These are phyloP conservation scores for Zymoseptoria tritici DNA, from an alignment of 2,329 filamentous ascomycete genomes.

Conservation along the genomic window DNA sequence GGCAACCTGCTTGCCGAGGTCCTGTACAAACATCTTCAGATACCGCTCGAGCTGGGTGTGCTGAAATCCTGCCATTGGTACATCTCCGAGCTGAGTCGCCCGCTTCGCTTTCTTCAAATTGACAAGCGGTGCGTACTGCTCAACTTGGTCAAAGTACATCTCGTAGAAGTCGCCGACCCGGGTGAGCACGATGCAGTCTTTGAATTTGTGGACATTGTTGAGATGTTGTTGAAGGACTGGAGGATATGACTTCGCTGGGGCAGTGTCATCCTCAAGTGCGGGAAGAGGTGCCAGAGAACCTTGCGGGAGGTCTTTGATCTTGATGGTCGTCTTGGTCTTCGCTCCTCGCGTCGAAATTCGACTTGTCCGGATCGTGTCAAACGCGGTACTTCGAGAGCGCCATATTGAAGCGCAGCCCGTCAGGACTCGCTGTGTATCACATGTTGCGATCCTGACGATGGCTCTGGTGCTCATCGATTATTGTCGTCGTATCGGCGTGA, in stretches of 20 bases:
- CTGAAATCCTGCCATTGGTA: slow-evolving; percentile 94
- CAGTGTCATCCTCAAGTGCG: slow-evolving; percentile 36
- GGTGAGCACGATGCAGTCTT: slow-evolving; percentile 83
- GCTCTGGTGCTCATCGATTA: background rate
- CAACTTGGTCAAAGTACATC: slow-evolving; percentile 92
- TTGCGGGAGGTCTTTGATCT: slow-evolving; percentile 47
- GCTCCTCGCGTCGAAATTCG: slow-evolving; percentile 19
- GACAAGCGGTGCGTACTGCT: slow-evolving; percentile 76
- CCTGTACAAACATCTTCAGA: slow-evolving; percentile 86
- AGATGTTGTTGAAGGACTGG: slow-evolving; percentile 82
- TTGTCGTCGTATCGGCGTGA: no score
- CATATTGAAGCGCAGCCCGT: background rate
- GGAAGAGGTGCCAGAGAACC: slow-evolving; percentile 43
- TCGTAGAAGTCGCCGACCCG: slow-evolving; percentile 96
- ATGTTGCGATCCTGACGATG: background rate
- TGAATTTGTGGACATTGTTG: slow-evolving; percentile 84
- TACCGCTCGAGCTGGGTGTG: slow-evolving; percentile 88
- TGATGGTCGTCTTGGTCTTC: slow-evolving; percentile 34
- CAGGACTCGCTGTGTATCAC: background rate
- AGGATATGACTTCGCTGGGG: slow-evolving; percentile 57
- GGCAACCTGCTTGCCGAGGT: slow-evolving; percentile 82
- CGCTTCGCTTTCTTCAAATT: slow-evolving; percentile 80
- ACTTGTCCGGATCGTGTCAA: background rate
- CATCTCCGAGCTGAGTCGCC: slow-evolving; percentile 67
- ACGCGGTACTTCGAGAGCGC: background rate